Percentiles rank a stretch among this genome's conserved stretches.
phyloP scores from a whole-genome alignment of 345 rosid genomes.

The Salix koriyanagi region DNA sequence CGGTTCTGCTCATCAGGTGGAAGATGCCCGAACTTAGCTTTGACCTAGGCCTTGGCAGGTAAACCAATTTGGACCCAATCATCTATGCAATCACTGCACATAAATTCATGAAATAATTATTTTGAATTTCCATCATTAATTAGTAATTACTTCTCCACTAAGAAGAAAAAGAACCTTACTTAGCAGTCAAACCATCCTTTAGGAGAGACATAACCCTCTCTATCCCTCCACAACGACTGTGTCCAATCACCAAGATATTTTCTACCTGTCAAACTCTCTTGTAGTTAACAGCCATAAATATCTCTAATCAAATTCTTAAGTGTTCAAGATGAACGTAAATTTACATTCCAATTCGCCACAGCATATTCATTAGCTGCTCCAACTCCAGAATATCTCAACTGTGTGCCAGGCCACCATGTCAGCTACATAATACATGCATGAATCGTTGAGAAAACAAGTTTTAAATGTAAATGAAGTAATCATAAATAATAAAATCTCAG shows the following conservation, averaged over 20 bases:
- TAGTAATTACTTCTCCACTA: not conserved
- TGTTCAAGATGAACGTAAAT: not conserved
- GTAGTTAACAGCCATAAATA: not conserved
- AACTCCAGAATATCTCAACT: constrained; percentile 19
- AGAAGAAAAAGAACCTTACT: constrained; percentile 3
- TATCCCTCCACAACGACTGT: constrained; percentile 27
- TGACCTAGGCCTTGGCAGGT: constrained; percentile 28
- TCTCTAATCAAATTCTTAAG: not conserved
- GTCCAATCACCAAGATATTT: constrained; percentile 25
- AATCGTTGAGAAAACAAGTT: not conserved
- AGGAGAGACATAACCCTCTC: constrained; percentile 17
- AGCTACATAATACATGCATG: not conserved
- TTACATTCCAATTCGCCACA: constrained; percentile 1
- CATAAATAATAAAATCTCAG: not conserved
- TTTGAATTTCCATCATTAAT: not conserved
- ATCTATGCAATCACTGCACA: constrained; percentile 26
- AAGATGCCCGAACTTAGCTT: not conserved
- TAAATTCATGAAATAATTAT: not conserved
- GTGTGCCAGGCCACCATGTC: not conserved
- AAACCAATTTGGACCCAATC: constrained; percentile 30
- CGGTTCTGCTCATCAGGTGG: not conserved
- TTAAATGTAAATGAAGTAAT: no score
- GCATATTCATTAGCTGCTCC: constrained; percentile 25
- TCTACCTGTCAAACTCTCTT: constrained; percentile 5
- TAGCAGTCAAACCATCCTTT: constrained; percentile 1